Evolutionary conservation across 2,329 filamentous ascomycete genomes (phyloP), one percentile per base, ranked within the genome.

Genomic region (Calcarisporium arbuscula): DNA sequence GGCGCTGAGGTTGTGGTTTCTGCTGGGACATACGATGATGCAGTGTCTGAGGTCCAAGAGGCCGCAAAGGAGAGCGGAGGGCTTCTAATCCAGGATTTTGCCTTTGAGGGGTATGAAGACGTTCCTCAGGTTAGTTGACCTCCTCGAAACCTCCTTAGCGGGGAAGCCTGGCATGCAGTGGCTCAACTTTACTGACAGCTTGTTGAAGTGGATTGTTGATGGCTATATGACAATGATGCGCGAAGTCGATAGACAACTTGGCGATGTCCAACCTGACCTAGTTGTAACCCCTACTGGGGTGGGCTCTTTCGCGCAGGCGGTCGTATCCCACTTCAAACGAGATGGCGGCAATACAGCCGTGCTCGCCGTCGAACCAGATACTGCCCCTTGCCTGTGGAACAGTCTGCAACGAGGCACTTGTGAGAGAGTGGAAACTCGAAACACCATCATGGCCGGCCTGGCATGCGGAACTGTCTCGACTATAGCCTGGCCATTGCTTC

Each of bases 181-280:
- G n/a, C n/a, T n/a, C n/a, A n/a, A n/a, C n/a, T n/a, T n/a, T n/a
- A n/a, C n/a, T n/a, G n/a, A n/a, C n/a, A n/a, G n/a, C 8, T 8
- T 8, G 9, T 4, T 6, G 10, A 30, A 74, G 55, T 88, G 81
- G 77, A 82, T 89, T 16, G 80, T 87, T 0, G 77, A 90, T 40
- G 85, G 85, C 0, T 92, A 90, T 48, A 67, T 67, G 5, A 87
- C 83, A 0, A 80, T 89, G 71, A 62, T 89, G 41, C 53, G 58
- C 4, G 85, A 92, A 50, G 63, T 76, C 0, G 81, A 87, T 32
- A 52, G 64, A 15, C 82, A 89, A 49, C 50, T 65, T 0, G 44
- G 61, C 1, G 52, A 26, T 22, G 10, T 59, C 0, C 54, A 50
- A 2, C 41, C 57, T 5, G 62, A 68, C 6, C 58, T 75, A 8